These are phyloP conservation scores for Plasmodium vinckei DNA, from an alignment of 169 alveolate species.

Conservation along the genomic window DNA sequence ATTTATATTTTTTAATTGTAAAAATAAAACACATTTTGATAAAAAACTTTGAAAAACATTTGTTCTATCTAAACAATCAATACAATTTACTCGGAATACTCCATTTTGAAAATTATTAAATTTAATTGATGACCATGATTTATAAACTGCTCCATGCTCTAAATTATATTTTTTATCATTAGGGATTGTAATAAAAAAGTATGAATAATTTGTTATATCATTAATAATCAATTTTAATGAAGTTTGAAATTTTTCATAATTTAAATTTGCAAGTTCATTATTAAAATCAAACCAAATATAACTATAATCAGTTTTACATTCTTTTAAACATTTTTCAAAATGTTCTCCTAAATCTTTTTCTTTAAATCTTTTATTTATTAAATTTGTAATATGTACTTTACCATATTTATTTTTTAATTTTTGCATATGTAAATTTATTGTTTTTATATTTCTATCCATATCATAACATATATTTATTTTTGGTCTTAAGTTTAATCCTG, in stretches of 20 bases:
- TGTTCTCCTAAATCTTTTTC: conserved; percentile 74
- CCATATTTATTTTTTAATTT: conserved; percentile 64
- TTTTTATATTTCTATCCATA: conserved; percentile 46
- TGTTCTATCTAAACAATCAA: conserved; percentile 98
- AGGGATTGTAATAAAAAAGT: conserved; percentile 49
- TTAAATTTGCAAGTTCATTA: conserved; percentile 61
- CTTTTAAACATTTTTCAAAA: conserved; percentile 51
- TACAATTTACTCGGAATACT: conserved; percentile 95
- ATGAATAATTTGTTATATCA: conserved; percentile 54
- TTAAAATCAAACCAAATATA: conserved; percentile 76
- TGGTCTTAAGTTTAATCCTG: conserved; percentile 60
- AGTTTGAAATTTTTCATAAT: conserved; percentile 21
- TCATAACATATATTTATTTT: conserved; percentile 32
- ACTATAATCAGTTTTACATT: conserved; percentile 34
- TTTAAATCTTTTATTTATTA: conserved; percentile 47
- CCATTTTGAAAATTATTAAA: conserved; percentile 91
- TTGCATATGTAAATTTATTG: conserved; percentile 68
- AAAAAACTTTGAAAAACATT: conserved; percentile 95
- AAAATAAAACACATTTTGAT: conserved; percentile 45
- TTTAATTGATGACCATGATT: conserved; percentile 29
- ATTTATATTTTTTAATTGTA: conserved; percentile 43
- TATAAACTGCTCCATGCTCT: conserved; percentile 9
- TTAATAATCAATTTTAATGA: conserved; percentile 31
- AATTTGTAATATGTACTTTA: conserved; percentile 74
- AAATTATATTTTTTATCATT: conserved; percentile 20